Conservation (phyloP, 495 filamentous ascomycete genomes). For the Xylaria scruposa region DNA sequence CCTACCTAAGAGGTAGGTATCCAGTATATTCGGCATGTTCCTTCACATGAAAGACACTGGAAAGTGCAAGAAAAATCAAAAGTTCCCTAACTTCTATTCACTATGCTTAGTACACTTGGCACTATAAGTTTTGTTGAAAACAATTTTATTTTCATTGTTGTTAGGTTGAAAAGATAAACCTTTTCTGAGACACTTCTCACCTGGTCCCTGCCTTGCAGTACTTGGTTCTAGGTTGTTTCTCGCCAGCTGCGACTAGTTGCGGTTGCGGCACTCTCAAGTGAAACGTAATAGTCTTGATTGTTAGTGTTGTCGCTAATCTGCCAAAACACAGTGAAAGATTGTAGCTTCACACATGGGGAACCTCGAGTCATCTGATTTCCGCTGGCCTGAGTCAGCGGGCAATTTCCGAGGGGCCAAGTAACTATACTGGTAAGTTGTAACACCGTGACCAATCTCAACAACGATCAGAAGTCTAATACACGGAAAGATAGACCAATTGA, state of each 20-base stretch:
- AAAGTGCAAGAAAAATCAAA: not conserved
- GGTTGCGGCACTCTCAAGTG: not conserved
- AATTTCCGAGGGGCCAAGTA: too few species aligned
- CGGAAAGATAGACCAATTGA: not conserved
- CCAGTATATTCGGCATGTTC: not conserved
- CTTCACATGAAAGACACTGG: not conserved
- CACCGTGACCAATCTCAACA: not conserved
- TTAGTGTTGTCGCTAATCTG: not conserved
- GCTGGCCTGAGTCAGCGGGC: constrained; percentile 2
- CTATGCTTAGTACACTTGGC: not conserved
- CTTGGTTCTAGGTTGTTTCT: not conserved
- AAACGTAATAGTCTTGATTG: not conserved
- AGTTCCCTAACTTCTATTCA: not conserved
- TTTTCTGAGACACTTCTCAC: not conserved
- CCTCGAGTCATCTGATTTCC: constrained; percentile 4
- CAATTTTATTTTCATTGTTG: not conserved
- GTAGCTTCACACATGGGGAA: constrained; percentile 1
- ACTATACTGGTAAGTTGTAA: too few species aligned
- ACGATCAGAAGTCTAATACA: not conserved
- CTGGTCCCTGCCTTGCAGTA: not conserved
- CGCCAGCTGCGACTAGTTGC: not conserved
- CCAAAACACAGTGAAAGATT: not conserved
- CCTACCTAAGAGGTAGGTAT: too few species aligned
- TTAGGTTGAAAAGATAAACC: not conserved
- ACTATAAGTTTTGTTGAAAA: not conserved